Conservation (phyloP, 2,329 filamentous ascomycete species). For the Aspergillus pseudoterreus region DNA sequence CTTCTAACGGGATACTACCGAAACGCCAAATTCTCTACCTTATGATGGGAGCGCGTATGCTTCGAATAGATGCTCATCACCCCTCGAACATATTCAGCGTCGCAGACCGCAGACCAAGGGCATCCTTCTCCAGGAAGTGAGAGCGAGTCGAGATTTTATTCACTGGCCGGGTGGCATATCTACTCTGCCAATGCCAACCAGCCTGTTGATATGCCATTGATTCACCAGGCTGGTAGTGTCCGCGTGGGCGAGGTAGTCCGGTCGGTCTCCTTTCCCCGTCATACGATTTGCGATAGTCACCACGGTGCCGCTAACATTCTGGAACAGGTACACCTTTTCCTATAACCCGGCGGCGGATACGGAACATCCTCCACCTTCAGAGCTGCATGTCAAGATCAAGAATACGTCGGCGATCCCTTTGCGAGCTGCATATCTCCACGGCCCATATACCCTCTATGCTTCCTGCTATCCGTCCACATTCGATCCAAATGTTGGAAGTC, state of each 20-base stretch:
- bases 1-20: background rate
- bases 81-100: slow-evolving; percentile 40
- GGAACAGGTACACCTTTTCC: slow-evolving; percentile 68
- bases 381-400: slow-evolving; percentile 80
- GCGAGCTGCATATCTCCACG: slow-evolving; percentile 92
- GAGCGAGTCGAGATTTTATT: slow-evolving; percentile 24
- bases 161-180: slow-evolving; percentile 34
- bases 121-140: slow-evolving; percentile 17
- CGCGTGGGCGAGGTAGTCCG: slow-evolving; percentile 93
- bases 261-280: slow-evolving; percentile 44
- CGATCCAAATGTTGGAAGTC: slow-evolving; percentile 70
- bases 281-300: background rate
- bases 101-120: slow-evolving; percentile 35
- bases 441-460: slow-evolving; percentile 86
- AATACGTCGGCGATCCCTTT: slow-evolving; percentile 89
- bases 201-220: slow-evolving; percentile 67
- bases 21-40: background rate
- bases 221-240: slow-evolving; percentile 86
- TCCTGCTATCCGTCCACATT: slow-evolving; percentile 81
- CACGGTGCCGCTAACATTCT: slow-evolving; percentile 3
- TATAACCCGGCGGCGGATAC: slow-evolving; percentile 87
- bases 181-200: slow-evolving; percentile 17
- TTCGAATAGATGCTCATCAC: slow-evolving; percentile 40
- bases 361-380: slow-evolving; percentile 78
- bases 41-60: slow-evolving; percentile 20